These are phyloP conservation scores for Xanthoceras sorbifolium DNA, from an alignment of 345 rosid genomes.

Conservation along the genomic window DNA sequence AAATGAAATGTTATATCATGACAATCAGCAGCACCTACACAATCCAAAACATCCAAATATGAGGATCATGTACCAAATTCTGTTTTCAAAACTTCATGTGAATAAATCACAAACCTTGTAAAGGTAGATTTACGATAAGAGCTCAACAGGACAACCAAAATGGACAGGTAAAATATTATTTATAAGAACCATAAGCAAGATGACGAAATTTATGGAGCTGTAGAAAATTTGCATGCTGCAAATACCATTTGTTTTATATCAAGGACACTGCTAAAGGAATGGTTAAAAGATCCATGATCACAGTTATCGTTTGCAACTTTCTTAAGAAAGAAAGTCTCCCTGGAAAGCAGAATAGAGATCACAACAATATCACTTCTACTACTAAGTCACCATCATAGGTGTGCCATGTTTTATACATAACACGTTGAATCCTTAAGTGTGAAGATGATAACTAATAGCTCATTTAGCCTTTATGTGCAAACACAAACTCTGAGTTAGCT, in stretches of 20 bases:
- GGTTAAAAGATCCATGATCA: background rate
- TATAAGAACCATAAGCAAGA: background rate
- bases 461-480: background rate
- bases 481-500: background rate
- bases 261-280: background rate
- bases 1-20: background rate
- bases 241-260: background rate
- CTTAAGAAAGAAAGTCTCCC: background rate
- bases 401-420: background rate
- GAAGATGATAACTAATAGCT: background rate
- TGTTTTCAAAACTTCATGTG: constrained; percentile 1
- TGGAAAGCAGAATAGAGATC: background rate
- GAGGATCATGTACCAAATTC: background rate
- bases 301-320: constrained; percentile 1
- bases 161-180: background rate
- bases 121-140: background rate
- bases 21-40: background rate
- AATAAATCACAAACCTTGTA: background rate
- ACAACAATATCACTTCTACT: background rate
- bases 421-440: background rate
- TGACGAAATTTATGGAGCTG: background rate
- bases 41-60: background rate
- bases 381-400: background rate
- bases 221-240: background rate
- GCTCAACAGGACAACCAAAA: background rate